Percentiles rank a stretch among this genome's conserved stretches.
phyloP scores from a whole-genome alignment of 345 rosid species.

The Rubroshorea leprosula region DNA sequence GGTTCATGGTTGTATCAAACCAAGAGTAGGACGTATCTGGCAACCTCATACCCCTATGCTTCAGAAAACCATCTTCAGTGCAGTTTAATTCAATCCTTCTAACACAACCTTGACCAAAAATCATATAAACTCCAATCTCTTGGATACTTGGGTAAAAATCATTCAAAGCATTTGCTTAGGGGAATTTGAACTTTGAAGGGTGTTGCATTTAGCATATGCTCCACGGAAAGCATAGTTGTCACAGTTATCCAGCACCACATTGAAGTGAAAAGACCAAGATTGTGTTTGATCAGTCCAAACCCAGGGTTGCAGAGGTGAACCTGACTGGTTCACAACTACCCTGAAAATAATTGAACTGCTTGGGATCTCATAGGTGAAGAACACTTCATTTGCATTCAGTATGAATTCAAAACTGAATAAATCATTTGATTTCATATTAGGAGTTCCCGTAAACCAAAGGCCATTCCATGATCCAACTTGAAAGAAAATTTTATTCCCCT shows the following conservation, averaged over 20 bases:
- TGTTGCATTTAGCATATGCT: slow-evolving; percentile 19
- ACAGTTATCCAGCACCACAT: slow-evolving; percentile 12
- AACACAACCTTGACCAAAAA: slow-evolving; percentile 18
- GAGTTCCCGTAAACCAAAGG: slow-evolving; percentile 21
- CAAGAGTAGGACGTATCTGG: slow-evolving; percentile 13
- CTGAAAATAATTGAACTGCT: slow-evolving; percentile 24
- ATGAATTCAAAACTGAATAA: neutral
- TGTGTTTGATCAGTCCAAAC: slow-evolving; percentile 14
- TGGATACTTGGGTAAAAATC: slow-evolving; percentile 4
- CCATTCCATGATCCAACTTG: slow-evolving; percentile 42
- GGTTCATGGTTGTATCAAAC: slow-evolving; percentile 17
- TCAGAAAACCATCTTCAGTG: slow-evolving; percentile 9
- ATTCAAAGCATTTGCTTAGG: slow-evolving; percentile 16
- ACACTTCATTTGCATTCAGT: slow-evolving; percentile 22
- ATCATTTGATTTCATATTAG: neutral
- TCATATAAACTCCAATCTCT: slow-evolving; percentile 2
- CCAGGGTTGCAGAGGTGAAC: slow-evolving; percentile 18
- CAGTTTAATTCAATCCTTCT: slow-evolving; percentile 10
- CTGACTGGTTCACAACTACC: slow-evolving; percentile 15
- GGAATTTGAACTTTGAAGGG: neutral
- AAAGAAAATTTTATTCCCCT: neutral
- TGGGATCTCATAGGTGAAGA: slow-evolving; percentile 26
- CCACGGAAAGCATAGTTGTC: slow-evolving; percentile 31
- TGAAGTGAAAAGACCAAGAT: neutral
- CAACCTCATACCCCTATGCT: slow-evolving; percentile 8